Conservation (phyloP, 2,329 filamentous ascomycete species). For the Penicillium sp. region DNA sequence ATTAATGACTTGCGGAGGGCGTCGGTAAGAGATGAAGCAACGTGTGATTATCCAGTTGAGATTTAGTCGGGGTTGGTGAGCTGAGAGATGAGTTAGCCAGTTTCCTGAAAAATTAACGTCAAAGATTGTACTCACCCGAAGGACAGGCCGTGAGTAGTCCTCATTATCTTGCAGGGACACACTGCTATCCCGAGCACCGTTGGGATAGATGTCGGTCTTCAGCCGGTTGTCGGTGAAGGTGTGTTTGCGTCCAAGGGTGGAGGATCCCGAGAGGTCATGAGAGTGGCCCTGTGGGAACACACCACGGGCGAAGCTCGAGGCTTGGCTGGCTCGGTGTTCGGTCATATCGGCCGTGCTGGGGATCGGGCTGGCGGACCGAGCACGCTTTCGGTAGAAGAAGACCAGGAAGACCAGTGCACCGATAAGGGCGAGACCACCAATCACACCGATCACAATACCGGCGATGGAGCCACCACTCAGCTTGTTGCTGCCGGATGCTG, state of each 20-base stretch:
- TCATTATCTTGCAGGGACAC: slow-evolving; percentile 52
- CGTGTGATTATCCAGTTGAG: slow-evolving; percentile 8
- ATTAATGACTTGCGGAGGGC: slow-evolving; percentile 25
- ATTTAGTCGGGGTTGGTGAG: slow-evolving; percentile 40
- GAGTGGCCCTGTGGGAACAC: slow-evolving; percentile 33
- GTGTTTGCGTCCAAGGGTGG: slow-evolving; percentile 28
- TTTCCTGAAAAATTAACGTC: not conserved
- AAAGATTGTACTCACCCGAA: slow-evolving; percentile 40
- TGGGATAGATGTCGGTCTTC: slow-evolving; percentile 47
- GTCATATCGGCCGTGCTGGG: slow-evolving; percentile 32
- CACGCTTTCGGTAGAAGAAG: slow-evolving; percentile 42
- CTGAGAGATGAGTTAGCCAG: slow-evolving; percentile 27
- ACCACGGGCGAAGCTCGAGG: slow-evolving; percentile 38
- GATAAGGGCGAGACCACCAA: slow-evolving; percentile 42
- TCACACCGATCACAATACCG: slow-evolving; percentile 47
- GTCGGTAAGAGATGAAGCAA: slow-evolving; percentile 11
- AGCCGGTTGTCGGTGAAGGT: slow-evolving; percentile 49
- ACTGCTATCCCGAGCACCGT: slow-evolving; percentile 46
- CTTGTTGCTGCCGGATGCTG: slow-evolving; percentile 22
- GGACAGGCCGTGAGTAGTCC: slow-evolving; percentile 50
- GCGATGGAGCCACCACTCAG: slow-evolving; percentile 47
- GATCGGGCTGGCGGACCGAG: slow-evolving; percentile 32
- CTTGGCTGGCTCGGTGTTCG: slow-evolving; percentile 37
- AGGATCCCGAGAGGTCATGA: slow-evolving; percentile 23
- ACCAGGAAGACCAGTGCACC: slow-evolving; percentile 43